Percentiles rank a stretch among this genome's conserved stretches.
These are phyloP conservation scores for Brachypodium distachyon DNA, from an alignment of 202 grass and related monocot genomes.

Conservation along the genomic window DNA sequence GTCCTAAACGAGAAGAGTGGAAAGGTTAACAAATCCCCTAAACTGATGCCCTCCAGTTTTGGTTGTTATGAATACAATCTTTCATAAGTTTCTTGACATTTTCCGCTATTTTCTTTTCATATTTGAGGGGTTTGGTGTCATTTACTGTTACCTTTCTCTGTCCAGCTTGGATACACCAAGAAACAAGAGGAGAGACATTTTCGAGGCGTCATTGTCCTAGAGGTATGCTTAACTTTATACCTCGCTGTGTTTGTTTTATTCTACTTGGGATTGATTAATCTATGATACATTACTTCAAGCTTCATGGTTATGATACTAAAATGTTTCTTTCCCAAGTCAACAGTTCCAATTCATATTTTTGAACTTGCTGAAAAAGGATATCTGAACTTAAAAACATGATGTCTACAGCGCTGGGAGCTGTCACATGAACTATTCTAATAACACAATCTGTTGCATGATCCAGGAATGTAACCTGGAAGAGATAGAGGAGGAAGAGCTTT, in stretches of 20 bases:
- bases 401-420: background rate
- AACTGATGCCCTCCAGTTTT: slow-evolving; percentile 3
- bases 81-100: slow-evolving; percentile 18
- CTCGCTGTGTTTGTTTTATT: background rate
- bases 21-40: slow-evolving; percentile 57
- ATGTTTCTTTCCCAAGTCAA: background rate
- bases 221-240: slow-evolving; percentile 45
- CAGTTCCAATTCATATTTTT: slow-evolving; percentile 1
- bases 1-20: slow-evolving; percentile 97
- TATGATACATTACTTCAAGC: background rate
- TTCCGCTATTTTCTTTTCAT: slow-evolving; percentile 10
- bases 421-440: slow-evolving; percentile 5
- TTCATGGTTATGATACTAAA: background rate
- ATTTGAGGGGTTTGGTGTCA: slow-evolving; percentile 20
- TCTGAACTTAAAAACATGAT: slow-evolving; percentile 7
- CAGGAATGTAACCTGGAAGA: slow-evolving; percentile 98
- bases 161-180: slow-evolving; percentile 98
- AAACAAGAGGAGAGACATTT: slow-evolving; percentile 98
- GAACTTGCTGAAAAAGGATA: background rate
- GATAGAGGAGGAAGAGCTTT: slow-evolving; percentile 79
- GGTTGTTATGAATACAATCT: slow-evolving; percentile 13
- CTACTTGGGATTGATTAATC: background rate
- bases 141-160: slow-evolving; percentile 16
- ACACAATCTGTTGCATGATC: slow-evolving; percentile 20
- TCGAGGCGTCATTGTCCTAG: slow-evolving; percentile 83